Evolutionary conservation across 108 stramenopile species (phyloP).

Genomic region (Schizochytrium sp.): DNA sequence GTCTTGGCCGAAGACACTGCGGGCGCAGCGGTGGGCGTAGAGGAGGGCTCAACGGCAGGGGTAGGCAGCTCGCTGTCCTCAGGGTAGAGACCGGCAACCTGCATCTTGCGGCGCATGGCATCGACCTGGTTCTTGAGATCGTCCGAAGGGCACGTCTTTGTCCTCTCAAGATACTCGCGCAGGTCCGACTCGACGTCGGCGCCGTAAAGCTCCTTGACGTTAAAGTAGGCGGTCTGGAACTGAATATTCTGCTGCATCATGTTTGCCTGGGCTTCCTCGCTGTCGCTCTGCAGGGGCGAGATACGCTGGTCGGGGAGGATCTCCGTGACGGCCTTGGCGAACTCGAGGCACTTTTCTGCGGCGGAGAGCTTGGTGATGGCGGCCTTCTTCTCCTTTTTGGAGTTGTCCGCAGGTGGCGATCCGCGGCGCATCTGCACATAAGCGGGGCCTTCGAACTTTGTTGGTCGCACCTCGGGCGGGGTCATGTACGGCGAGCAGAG

Average conservation of each 20-base stretch:
- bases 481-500: slow-evolving; percentile 5
- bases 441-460: not conserved
- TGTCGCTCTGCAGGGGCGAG: not conserved
- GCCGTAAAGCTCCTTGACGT: not conserved
- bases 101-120: not conserved
- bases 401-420: not conserved
- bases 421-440: not conserved
- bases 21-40: too few relatives aligned
- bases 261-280: not conserved
- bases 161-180: not conserved
- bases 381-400: not conserved
- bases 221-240: not conserved
- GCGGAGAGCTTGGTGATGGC: not conserved
- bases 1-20: not conserved
- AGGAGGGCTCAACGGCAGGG: not conserved
- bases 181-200: not conserved
- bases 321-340: not conserved
- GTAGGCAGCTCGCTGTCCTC: not conserved
- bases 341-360: slow-evolving; percentile 8
- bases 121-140: not conserved
- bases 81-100: not conserved
- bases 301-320: not conserved
- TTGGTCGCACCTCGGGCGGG: not conserved
- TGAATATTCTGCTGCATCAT: not conserved
- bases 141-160: not conserved